Evolutionary conservation across 2,329 filamentous ascomycete genomes (phyloP).

Genomic region (Chrysoporthe austroafricana): DNA sequence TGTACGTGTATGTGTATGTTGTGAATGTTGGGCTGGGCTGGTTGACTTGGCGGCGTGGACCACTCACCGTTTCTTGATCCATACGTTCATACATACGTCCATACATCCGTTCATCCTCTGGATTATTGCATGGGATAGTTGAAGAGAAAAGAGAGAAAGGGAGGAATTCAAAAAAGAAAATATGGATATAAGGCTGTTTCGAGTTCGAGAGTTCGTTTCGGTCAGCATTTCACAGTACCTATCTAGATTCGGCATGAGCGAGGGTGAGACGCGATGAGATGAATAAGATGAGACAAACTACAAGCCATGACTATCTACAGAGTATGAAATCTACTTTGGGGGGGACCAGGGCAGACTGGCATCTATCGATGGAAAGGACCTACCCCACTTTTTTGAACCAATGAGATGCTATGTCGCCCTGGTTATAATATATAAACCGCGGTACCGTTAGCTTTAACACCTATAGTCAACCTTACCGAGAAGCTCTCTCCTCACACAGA

Average conservation of each 20-base stretch:
- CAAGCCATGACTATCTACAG: not conserved
- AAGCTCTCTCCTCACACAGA: too few relatives aligned
- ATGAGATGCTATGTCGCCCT: not conserved
- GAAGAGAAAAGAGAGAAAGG: conserved; percentile 33
- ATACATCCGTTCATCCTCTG: conserved; percentile 16
- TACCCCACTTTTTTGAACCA: not conserved
- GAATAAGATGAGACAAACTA: not conserved
- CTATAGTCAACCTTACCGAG: too few relatives aligned
- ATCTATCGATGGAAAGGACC: not conserved
- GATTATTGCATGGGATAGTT: conserved; percentile 30
- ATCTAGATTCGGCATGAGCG: not conserved
- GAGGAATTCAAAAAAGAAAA: conserved; percentile 25
- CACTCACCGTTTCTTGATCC: conserved; percentile 6
- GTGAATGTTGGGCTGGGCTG: conserved; percentile 17
- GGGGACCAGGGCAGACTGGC: too few relatives aligned
- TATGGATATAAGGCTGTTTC: conserved; percentile 33
- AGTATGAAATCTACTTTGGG: too few relatives aligned
- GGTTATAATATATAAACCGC: too few relatives aligned
- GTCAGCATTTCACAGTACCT: not conserved
- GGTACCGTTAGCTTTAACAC: too few relatives aligned
- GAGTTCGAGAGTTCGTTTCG: not conserved
- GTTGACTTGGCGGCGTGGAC: conserved; percentile 12
- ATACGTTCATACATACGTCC: conserved; percentile 8
- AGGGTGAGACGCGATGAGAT: not conserved
- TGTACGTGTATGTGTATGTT: conserved; percentile 26